phyloP scores from a whole-genome alignment of 495 filamentous ascomycete genomes.

The Tuber melanosporum region DNA sequence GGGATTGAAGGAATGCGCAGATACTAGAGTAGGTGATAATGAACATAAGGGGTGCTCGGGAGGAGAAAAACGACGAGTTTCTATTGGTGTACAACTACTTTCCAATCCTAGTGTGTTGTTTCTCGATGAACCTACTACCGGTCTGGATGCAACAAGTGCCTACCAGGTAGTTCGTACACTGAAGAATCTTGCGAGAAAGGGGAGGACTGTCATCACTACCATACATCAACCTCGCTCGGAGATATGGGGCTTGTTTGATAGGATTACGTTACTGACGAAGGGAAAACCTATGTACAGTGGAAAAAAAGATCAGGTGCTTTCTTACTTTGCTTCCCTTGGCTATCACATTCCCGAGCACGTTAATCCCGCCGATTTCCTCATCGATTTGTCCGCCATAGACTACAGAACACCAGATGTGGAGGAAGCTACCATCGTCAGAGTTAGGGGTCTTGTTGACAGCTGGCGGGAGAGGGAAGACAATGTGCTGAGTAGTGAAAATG shows the following conservation, averaged over 20 bases:
- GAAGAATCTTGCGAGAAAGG: constrained; percentile 58
- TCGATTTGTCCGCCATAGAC: constrained; percentile 65
- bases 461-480: constrained; percentile 48
- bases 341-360: constrained; percentile 58
- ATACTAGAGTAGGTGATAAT: constrained; percentile 62
- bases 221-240: constrained; percentile 70
- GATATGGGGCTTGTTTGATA: constrained; percentile 68
- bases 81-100: constrained; percentile 67
- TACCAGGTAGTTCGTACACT: constrained; percentile 64
- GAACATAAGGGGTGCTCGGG: constrained; percentile 67
- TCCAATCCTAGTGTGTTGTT: constrained; percentile 69
- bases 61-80: constrained; percentile 66
- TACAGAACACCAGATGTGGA: constrained; percentile 58
- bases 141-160: constrained; percentile 67
- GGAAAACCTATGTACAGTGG: constrained; percentile 64
- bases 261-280: constrained; percentile 56
- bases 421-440: constrained; percentile 50
- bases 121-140: constrained; percentile 70
- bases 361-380: constrained; percentile 67
- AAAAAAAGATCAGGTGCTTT: constrained; percentile 47
- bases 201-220: constrained; percentile 63
- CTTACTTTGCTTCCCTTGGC: constrained; percentile 55
- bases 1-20: constrained; percentile 64
- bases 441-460: constrained; percentile 50
- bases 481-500: constrained; percentile 10